Percentiles rank a stretch among this genome's conserved stretches.
phyloP scores from a whole-genome alignment of 768 basidiomycete genomes.

The Auricularia sp. region DNA sequence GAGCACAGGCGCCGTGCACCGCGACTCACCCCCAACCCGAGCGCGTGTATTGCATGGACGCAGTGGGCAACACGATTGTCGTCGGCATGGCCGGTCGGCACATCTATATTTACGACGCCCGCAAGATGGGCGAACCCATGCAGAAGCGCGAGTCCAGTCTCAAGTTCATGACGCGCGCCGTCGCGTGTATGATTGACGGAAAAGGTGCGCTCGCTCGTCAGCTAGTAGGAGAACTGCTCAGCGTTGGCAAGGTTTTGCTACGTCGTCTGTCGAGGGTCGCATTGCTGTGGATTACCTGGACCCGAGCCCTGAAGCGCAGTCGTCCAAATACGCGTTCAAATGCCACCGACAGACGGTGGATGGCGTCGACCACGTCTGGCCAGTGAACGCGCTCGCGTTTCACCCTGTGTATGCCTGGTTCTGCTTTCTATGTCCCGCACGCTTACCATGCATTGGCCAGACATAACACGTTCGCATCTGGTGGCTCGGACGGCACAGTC shows the following conservation, averaged over 20 bases:
- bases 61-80: slow-evolving; percentile 69
- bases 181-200: slow-evolving; percentile 89
- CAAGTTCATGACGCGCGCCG: slow-evolving; percentile 86
- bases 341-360: slow-evolving; percentile 87
- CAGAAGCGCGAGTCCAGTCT: slow-evolving; percentile 86
- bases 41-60: slow-evolving; percentile 76
- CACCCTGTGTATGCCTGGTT: slow-evolving; percentile 57
- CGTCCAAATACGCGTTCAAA: slow-evolving; percentile 93
- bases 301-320: slow-evolving; percentile 62
- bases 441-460: slow-evolving; percentile 26
- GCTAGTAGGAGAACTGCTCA: neutral
- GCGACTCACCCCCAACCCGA: slow-evolving; percentile 62
- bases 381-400: slow-evolving; percentile 91
- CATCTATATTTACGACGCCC: slow-evolving; percentile 81
- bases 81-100: slow-evolving; percentile 88
- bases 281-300: slow-evolving; percentile 98
- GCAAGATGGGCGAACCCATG: slow-evolving; percentile 62
- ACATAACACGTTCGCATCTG: slow-evolving; percentile 90
- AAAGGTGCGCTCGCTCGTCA: slow-evolving; percentile 44
- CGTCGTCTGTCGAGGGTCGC: slow-evolving; percentile 87
- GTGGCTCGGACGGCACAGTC: slow-evolving; percentile 87
- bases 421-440: neutral
- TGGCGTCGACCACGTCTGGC: slow-evolving; percentile 92
- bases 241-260: slow-evolving; percentile 66
- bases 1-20: slow-evolving; percentile 45